Evolutionary conservation across 495 filamentous ascomycete genomes (phyloP), one percentile per base, ranked within the genome.

Genomic region (Cetradonia linearis): DNA sequence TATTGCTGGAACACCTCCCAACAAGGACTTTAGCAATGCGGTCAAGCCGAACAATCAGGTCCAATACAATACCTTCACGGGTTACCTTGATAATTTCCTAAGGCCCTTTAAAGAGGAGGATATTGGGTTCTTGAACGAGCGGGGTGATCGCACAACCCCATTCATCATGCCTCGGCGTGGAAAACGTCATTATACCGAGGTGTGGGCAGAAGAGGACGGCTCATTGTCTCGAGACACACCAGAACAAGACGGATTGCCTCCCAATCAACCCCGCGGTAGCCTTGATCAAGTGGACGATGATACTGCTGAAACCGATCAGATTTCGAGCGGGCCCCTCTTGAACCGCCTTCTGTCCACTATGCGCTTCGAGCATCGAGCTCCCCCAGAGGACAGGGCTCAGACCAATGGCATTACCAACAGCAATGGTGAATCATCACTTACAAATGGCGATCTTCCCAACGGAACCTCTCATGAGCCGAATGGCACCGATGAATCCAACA

Each of bases 181-280:
- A 38, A 86, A 88, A 71, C 84, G 83, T 63, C 83, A 86, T 68
- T 97, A 97, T 72, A 84, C 79, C 13, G 90, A 96, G 60, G 74
- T 88, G 5, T 99, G 94, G 94, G 84, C 89, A 1, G 89, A 94
- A 63, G 93, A 98, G 66, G 93, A 98, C 65, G 88, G 88, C 3
- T 71, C 80, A 9, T 84, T 88, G 76, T 81, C 82, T 16, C 70
- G 86, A 23, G 88, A 91, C 62, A 78, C 77, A 11, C 70, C 76
- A 4, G 74, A 76, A 23, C 74, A 78, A 42, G 83, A 87, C 55
- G 83, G 82, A 61, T 73, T 89, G 1, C 81, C 86, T 18, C 74
- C 88, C 2, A 96, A 96, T 69, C 83, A 93, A 68, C 76, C 90
- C 7, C 84, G 88, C 13, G 93, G 93, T 34, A 88, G 70, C 59